These are phyloP conservation scores for Tetraselmis chui DNA, from an alignment of 139 green algal species.

Conservation along the genomic window DNA sequence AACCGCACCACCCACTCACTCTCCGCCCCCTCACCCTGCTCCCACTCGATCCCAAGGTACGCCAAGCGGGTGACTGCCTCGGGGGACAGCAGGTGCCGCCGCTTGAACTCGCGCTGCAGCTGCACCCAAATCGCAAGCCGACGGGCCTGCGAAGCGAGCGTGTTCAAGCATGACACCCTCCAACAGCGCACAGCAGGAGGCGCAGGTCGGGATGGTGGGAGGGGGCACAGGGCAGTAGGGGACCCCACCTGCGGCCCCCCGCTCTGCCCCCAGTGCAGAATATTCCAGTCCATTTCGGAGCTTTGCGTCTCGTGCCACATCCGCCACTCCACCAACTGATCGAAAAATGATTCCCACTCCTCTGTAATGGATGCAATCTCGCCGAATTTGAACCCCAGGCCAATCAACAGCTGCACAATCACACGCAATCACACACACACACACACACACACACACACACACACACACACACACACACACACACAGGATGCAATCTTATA, in stretches of 20 bases:
- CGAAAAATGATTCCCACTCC: slow-evolving; percentile 57
- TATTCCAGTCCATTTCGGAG: slow-evolving; percentile 35
- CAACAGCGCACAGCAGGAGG: no score
- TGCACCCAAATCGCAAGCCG: slow-evolving; percentile 45
- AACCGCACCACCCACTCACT: slow-evolving; percentile 30
- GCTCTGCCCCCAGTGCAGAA: slow-evolving; percentile 31
- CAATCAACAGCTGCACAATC: slow-evolving; percentile 26
- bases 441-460: no score
- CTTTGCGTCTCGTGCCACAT: slow-evolving; percentile 33
- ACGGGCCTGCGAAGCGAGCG: slow-evolving; percentile 16
- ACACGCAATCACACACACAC: background rate
- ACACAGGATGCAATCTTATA: no score
- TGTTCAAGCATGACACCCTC: no score
- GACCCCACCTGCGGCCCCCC: slow-evolving; percentile 21
- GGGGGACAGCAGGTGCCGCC: slow-evolving; percentile 28
- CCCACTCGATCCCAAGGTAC: slow-evolving; percentile 39
- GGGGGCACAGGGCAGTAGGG: background rate
- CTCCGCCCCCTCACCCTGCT: slow-evolving; percentile 14
- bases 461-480: no score
- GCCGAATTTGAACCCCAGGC: slow-evolving; percentile 56
- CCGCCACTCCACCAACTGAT: slow-evolving; percentile 49
- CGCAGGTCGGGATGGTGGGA: background rate
- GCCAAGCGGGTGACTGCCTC: slow-evolving; percentile 38
- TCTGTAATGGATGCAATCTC: slow-evolving; percentile 46
- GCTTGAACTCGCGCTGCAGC: slow-evolving; percentile 44